These are phyloP conservation scores for Ambrosiella xylebori DNA, from an alignment of 2,329 filamentous ascomycete species.

Conservation along the genomic window DNA sequence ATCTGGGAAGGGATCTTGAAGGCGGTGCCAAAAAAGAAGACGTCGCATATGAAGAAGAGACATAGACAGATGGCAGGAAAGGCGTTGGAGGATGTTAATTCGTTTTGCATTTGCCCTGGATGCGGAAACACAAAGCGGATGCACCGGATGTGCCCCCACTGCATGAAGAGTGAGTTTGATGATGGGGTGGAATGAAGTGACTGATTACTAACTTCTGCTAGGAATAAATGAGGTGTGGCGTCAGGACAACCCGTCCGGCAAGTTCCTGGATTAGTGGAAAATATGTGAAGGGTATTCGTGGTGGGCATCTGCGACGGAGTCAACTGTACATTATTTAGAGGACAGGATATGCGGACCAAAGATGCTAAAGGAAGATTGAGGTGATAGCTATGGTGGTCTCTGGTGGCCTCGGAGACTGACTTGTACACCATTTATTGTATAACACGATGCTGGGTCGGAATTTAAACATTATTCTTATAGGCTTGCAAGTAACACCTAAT, in stretches of 20 bases:
- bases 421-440: constrained; percentile 12
- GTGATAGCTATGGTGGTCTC: not conserved
- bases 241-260: constrained; percentile 14
- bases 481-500: not conserved
- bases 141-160: constrained; percentile 76
- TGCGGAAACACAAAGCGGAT: constrained; percentile 79
- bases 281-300: not conserved
- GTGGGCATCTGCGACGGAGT: not conserved
- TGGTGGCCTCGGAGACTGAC: constrained; percentile 1
- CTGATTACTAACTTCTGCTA: not conserved
- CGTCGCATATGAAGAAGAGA: constrained; percentile 87
- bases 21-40: constrained; percentile 97
- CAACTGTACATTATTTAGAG: constrained; percentile 6
- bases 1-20: constrained; percentile 87
- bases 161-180: constrained; percentile 53
- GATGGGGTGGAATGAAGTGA: not conserved
- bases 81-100: constrained; percentile 75
- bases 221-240: constrained; percentile 15
- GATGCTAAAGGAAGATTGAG: too few species aligned
- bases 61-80: constrained; percentile 92
- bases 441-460: constrained; percentile 7
- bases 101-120: constrained; percentile 72
- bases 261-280: constrained; percentile 10
- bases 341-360: not conserved
- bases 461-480: not conserved